phyloP scores from a whole-genome alignment of 2,329 filamentous ascomycete species.

The Cytospora chrysosperma region DNA sequence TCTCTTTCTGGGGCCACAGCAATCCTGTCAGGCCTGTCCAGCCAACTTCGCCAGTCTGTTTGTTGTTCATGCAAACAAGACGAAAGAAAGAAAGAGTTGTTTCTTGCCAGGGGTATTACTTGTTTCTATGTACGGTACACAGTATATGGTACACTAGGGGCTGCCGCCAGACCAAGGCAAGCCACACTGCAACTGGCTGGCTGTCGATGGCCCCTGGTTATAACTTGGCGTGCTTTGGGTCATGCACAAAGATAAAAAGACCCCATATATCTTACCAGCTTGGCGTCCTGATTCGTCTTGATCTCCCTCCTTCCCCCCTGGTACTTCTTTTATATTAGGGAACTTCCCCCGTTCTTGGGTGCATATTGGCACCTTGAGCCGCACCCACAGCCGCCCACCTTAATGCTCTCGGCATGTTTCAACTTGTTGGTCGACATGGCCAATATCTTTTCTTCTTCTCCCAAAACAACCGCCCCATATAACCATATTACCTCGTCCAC shows the following conservation, averaged over 20 bases:
- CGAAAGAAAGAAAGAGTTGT: background rate
- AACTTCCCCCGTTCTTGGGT: constrained; percentile 3
- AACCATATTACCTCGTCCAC: too few relatives aligned
- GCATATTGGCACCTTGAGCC: constrained; percentile 9
- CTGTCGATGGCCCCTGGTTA: background rate
- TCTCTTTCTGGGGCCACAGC: background rate
- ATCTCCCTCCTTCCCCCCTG: too few relatives aligned
- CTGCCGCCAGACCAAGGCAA: too few relatives aligned
- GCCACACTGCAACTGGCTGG: background rate
- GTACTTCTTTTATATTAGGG: background rate
- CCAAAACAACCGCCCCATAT: too few relatives aligned
- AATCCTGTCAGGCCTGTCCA: too few relatives aligned
- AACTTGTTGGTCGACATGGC: constrained; percentile 16
- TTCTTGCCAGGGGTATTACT: background rate
- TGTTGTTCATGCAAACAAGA: too few relatives aligned
- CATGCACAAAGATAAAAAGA: constrained; percentile 1
- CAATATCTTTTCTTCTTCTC: constrained; percentile 3
- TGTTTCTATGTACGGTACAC: too few relatives aligned
- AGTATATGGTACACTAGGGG: too few relatives aligned
- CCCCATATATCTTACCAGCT: background rate
- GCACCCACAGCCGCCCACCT: constrained; percentile 14
- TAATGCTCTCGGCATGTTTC: constrained; percentile 16
- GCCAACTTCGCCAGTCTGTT: too few relatives aligned
- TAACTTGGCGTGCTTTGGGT: constrained; percentile 1
- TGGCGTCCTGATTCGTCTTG: constrained; percentile 3